phyloP scores from a whole-genome alignment of 1,284 basidiomycete genomes.

The Phenoliferia sp. region DNA sequence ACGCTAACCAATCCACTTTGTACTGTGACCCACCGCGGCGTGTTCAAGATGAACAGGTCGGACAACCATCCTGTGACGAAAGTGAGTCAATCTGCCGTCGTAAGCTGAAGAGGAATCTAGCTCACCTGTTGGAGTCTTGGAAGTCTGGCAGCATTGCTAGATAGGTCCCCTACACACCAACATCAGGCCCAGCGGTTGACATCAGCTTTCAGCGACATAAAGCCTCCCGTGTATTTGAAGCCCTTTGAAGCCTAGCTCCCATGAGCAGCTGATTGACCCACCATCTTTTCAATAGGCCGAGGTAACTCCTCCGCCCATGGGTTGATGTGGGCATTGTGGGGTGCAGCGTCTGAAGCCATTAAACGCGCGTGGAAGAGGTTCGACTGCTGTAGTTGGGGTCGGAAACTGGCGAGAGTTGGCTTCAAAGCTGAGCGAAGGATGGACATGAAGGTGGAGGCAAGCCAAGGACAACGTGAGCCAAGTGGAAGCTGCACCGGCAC shows the following conservation, averaged over 20 bases:
- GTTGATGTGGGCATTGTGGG: too few species aligned
- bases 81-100: background rate
- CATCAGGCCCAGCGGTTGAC: background rate
- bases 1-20: background rate
- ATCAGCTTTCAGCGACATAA: background rate
- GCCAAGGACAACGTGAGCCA: too few species aligned
- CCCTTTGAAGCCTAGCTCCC: background rate
- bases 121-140: background rate
- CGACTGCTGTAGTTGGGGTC: too few species aligned
- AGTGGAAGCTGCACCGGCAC: too few species aligned
- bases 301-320: background rate
- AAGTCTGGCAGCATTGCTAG: background rate
- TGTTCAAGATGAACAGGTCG: slow-evolving; percentile 22
- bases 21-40: slow-evolving; percentile 10
- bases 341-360: too few species aligned
- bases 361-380: too few species aligned
- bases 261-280: background rate
- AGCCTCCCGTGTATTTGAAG: background rate
- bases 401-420: too few species aligned
- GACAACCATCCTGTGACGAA: slow-evolving; percentile 8
- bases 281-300: background rate
- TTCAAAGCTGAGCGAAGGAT: too few species aligned
- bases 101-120: background rate
- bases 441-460: too few species aligned
- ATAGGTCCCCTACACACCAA: background rate